phyloP scores from a whole-genome alignment of 208 protist genomes.

The Sergeia podlipaevii region DNA sequence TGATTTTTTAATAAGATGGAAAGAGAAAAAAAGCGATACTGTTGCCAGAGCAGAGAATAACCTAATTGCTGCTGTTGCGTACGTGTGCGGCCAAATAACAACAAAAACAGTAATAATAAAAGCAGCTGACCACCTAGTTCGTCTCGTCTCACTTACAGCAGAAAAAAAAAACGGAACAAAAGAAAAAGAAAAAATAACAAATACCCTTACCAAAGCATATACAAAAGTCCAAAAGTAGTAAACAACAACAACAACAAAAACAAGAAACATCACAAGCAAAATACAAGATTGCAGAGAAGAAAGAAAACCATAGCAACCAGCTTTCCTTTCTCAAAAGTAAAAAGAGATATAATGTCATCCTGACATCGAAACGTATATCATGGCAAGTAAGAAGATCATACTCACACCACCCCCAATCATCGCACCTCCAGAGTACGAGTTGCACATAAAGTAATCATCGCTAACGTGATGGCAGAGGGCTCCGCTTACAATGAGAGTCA shows the following conservation, averaged over 20 bases:
- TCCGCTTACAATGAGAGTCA: constrained; percentile 61
- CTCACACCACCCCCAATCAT: constrained; percentile 70
- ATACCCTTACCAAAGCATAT: background rate
- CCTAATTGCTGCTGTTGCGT: too few relatives aligned
- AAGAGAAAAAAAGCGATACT: constrained; percentile 11
- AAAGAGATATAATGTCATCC: constrained; percentile 13
- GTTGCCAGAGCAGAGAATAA: too few relatives aligned
- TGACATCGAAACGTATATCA: constrained; percentile 58
- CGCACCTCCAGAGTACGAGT: constrained; percentile 34
- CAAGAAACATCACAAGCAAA: background rate
- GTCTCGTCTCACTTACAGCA: too few relatives aligned
- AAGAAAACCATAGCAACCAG: constrained; percentile 1
- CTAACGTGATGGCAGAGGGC: constrained; percentile 55
- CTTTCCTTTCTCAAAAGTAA: constrained; percentile 6
- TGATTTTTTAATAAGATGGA: background rate
- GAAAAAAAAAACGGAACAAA: too few relatives aligned
- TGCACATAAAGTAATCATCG: constrained; percentile 71
- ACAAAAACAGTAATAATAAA: too few relatives aligned
- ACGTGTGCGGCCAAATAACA: too few relatives aligned
- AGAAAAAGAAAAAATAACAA: constrained; percentile 1
- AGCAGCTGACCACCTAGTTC: too few relatives aligned
- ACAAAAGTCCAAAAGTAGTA: background rate
- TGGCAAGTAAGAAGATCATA: constrained; percentile 38
- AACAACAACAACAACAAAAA: background rate
- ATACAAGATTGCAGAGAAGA: background rate